Percentiles rank a stretch among this genome's conserved stretches.
Evolutionary conservation across 805 yeast genomes (phyloP).

Genomic region (Candida orba): DNA sequence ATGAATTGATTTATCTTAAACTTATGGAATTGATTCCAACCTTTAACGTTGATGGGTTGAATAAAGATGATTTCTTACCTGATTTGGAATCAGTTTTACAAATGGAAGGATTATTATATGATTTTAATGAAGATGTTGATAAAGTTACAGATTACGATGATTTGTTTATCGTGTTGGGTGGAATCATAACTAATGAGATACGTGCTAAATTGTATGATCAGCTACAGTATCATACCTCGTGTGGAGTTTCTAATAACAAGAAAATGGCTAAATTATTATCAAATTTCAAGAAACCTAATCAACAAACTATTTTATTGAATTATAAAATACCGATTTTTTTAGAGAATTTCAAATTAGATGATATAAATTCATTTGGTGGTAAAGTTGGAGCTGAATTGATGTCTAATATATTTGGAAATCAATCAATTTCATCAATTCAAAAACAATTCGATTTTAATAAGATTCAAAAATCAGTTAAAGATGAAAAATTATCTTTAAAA

Average conservation of each 20-base stretch:
- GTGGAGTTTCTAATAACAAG: slow-evolving; percentile 76
- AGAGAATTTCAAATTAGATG: slow-evolving; percentile 53
- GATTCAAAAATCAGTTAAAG: slow-evolving; percentile 47
- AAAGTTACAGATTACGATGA: slow-evolving; percentile 70
- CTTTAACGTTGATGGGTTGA: slow-evolving; percentile 21
- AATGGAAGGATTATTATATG: slow-evolving; percentile 11
- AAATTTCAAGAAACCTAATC: slow-evolving; percentile 76
- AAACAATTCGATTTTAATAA: slow-evolving; percentile 30
- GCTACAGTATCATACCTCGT: slow-evolving; percentile 81
- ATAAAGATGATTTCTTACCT: slow-evolving; percentile 32
- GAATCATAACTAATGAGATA: slow-evolving; percentile 47
- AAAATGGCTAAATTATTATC: slow-evolving; percentile 83
- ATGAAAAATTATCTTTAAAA: slow-evolving; percentile 41
- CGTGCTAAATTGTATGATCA: slow-evolving; percentile 44
- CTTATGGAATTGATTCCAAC: slow-evolving; percentile 42
- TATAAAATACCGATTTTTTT: slow-evolving; percentile 45
- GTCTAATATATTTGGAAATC: slow-evolving; percentile 41
- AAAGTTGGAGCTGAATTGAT: slow-evolving; percentile 61
- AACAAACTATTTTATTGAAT: slow-evolving; percentile 68
- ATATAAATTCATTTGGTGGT: slow-evolving; percentile 91
- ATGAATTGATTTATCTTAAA: slow-evolving; percentile 46
- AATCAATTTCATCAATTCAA: slow-evolving; percentile 4
- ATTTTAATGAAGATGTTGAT: slow-evolving; percentile 10
- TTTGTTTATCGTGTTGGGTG: slow-evolving; percentile 57
- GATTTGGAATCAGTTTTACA: slow-evolving; percentile 32